Evolutionary conservation across 1,284 basidiomycete genomes (phyloP).

Genomic region (Tremellales sp.): DNA sequence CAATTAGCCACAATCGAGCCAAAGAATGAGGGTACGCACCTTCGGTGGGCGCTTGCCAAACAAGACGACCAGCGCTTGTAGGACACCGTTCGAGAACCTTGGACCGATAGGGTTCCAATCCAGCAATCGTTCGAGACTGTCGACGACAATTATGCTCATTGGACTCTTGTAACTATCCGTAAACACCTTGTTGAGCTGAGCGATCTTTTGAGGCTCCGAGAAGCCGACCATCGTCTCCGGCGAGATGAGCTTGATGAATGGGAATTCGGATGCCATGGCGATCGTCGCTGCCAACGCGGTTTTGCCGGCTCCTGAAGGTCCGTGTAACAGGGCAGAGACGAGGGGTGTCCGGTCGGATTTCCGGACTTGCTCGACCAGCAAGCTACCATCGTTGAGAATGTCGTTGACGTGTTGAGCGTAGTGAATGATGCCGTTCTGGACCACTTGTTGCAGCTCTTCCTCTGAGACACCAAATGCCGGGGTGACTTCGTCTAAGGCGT

Average conservation of each 20-base stretch:
- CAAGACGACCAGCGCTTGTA: slow-evolving; percentile 87
- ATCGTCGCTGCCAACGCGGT: slow-evolving; percentile 94
- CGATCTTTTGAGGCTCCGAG: slow-evolving; percentile 84
- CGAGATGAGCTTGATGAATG: slow-evolving; percentile 97
- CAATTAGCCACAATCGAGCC: neutral
- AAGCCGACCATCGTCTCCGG: slow-evolving; percentile 97
- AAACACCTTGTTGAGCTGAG: slow-evolving; percentile 90
- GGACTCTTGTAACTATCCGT: slow-evolving; percentile 97
- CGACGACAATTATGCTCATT: slow-evolving; percentile 93
- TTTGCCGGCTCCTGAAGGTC: slow-evolving; percentile 87
- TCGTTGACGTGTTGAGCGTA: slow-evolving; percentile 73
- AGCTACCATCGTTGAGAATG: slow-evolving; percentile 80
- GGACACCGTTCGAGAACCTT: slow-evolving; percentile 88
- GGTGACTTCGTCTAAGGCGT: slow-evolving; percentile 90
- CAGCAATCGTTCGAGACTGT: slow-evolving; percentile 82
- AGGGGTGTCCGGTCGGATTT: slow-evolving; percentile 85
- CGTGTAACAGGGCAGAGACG: slow-evolving; percentile 85
- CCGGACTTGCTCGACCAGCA: slow-evolving; percentile 94
- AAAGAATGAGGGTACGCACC: slow-evolving; percentile 49
- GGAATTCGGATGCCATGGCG: slow-evolving; percentile 85
- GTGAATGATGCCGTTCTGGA: slow-evolving; percentile 96
- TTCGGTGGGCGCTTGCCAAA: slow-evolving; percentile 89
- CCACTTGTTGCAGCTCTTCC: slow-evolving; percentile 89
- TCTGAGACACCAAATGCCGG: slow-evolving; percentile 97
- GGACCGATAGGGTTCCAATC: slow-evolving; percentile 98